Conservation (phyloP, 1,284 basidiomycete genomes). For the Sutorius eximius region DNA sequence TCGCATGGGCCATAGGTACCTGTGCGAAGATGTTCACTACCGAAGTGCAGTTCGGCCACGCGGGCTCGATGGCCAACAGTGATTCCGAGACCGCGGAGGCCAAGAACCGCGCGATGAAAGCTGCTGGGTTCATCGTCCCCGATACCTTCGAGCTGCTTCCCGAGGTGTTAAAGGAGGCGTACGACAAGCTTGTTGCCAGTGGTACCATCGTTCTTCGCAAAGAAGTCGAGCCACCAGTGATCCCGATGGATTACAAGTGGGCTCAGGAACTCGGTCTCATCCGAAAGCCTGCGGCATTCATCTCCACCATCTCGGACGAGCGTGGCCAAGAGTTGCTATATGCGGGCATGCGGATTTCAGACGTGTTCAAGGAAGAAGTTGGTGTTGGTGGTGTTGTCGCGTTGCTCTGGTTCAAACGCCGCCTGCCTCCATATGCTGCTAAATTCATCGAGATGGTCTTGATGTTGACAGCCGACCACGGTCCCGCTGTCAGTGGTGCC, state of each 20-base stretch:
- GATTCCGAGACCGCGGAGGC: slow-evolving; percentile 96
- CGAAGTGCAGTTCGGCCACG: slow-evolving; percentile 99
- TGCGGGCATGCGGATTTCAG: slow-evolving; percentile 98
- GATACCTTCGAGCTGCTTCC: slow-evolving; percentile 98
- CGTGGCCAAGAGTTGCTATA: slow-evolving; percentile 98
- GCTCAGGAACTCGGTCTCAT: slow-evolving; percentile 98
- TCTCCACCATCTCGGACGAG: slow-evolving; percentile 99
- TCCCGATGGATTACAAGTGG: slow-evolving; percentile 99
- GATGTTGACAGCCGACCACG: slow-evolving; percentile 98
- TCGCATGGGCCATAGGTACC: slow-evolving; percentile 99
- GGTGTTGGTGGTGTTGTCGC: slow-evolving; percentile 97
- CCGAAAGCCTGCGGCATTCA: slow-evolving; percentile 98
- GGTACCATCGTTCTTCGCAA: slow-evolving; percentile 73
- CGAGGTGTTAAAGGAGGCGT: slow-evolving; percentile 79
- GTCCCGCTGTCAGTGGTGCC: slow-evolving; percentile 94
- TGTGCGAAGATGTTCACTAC: slow-evolving; percentile 99
- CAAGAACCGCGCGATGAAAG: slow-evolving; percentile 96
- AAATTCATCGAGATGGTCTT: slow-evolving; percentile 99
- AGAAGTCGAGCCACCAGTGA: slow-evolving; percentile 91
- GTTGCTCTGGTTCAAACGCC: slow-evolving; percentile 97
- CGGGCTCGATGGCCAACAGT: slow-evolving; percentile 97
- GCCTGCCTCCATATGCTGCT: slow-evolving; percentile 80
- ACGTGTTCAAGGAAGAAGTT: slow-evolving; percentile 97
- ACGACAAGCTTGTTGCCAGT: slow-evolving; percentile 75
- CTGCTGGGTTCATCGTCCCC: slow-evolving; percentile 94